phyloP scores from a whole-genome alignment of 2,329 filamentous ascomycete genomes.

The Exophiala alcalophila region DNA sequence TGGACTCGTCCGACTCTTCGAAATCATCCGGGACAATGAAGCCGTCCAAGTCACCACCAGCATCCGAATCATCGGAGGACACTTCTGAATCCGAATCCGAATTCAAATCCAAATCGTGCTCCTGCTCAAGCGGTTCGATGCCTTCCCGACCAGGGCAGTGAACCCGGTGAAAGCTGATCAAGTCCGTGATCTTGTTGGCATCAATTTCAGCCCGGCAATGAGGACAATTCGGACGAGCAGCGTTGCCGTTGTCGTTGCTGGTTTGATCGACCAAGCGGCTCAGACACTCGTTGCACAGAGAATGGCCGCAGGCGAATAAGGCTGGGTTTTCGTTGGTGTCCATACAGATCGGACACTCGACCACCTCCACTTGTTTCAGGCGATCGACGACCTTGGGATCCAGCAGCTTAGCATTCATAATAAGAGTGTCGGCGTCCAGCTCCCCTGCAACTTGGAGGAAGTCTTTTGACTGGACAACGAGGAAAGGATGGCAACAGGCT shows the following conservation, averaged over 20 bases:
- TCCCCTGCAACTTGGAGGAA: conserved; percentile 54
- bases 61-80: conserved; percentile 39
- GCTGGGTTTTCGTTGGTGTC: conserved; percentile 71
- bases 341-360: conserved; percentile 80
- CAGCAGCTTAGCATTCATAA: conserved; percentile 57
- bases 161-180: conserved; percentile 68
- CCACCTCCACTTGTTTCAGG: conserved; percentile 58
- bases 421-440: conserved; percentile 54
- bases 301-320: conserved; percentile 82
- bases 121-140: conserved; percentile 41
- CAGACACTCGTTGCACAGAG: conserved; percentile 74
- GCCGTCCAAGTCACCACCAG: conserved; percentile 48
- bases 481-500: conserved; percentile 72
- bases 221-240: conserved; percentile 62
- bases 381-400: conserved; percentile 61
- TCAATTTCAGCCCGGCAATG: conserved; percentile 69
- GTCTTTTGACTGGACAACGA: conserved; percentile 56
- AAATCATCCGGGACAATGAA: conserved; percentile 54
- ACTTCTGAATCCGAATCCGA: conserved; percentile 34
- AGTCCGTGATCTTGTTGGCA: conserved; percentile 68
- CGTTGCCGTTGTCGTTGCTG: conserved; percentile 60
- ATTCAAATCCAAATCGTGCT: conserved; percentile 35
- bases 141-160: conserved; percentile 58
- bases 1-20: conserved; percentile 36
- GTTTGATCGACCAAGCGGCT: conserved; percentile 64